Base-by-base conservation (phyloP, 371 early-diverging fungal genomes). In the Mortierella sp. region DNA sequence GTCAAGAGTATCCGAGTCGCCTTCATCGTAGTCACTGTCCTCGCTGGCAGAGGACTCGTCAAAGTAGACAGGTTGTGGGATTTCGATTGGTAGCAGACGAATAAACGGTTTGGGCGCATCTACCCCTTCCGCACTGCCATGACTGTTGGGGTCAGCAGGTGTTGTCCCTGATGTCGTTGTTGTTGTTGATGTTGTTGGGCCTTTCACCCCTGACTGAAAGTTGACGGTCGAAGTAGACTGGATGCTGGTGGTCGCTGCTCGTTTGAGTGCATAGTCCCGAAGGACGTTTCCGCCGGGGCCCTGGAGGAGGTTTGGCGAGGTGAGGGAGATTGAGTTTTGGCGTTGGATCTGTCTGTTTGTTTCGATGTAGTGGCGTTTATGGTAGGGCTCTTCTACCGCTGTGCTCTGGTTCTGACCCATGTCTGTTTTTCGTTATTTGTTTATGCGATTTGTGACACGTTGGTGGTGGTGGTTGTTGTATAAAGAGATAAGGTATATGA, bases 371-470 rank as follows among this genome's bases (percentile, higher is more conserved):
- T 81, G 81, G 52, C 74, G 77, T 65, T 47, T 66, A 39, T 81
- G 81, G 45, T 81, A 81, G 43, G 77, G 81, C 31, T 77, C 81
- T 48, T 64, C 50, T 58, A 29, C 9, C 24, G 55, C 45, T 24
- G 53, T 45, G 64, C 81, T 81, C 13, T 66, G 70, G 50, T 73
- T 81, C 45, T 81, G 81, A n/a, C 81, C 81, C 81, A 81, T 80
- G 34, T 24, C 70, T 24, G 26, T 29, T 6, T 68, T 11, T 11
- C 43, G 29, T 10, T 10, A 2, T 44, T n/a, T 48, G 50, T 9
- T 14, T 44, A 22, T 66, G 39, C 24, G 22, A 53, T 63, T 24
- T 7, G 44, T 29, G 26, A 55, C 19, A 31, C 31, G 68, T 24
- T 63, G 66, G 65, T 65, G n/a, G 66, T 22, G 58, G 34, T 26